phyloP scores from a whole-genome alignment of 495 filamentous ascomycete species.

The Delitschia confertaspora region DNA sequence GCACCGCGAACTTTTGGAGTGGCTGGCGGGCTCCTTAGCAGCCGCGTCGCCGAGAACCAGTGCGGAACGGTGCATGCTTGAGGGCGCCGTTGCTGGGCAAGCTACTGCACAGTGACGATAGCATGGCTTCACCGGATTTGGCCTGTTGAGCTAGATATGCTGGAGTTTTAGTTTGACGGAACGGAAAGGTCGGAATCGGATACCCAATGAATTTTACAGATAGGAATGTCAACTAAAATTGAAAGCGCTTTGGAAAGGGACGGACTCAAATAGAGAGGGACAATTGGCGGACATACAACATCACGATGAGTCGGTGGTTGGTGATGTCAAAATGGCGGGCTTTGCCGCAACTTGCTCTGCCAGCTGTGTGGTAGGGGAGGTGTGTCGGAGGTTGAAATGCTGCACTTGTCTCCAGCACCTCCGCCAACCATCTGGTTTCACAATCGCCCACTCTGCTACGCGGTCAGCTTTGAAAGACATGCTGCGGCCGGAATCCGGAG shows the following conservation, averaged over 20 bases:
- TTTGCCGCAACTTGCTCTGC: too few relatives aligned
- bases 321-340: too few relatives aligned
- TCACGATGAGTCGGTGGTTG: too few relatives aligned
- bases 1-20: conserved; percentile 29
- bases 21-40: conserved; percentile 23
- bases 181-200: background rate
- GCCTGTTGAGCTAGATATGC: too few relatives aligned
- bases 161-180: background rate
- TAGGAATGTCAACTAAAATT: too few relatives aligned
- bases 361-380: background rate
- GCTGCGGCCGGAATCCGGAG: too few relatives aligned
- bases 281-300: too few relatives aligned
- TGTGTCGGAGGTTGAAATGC: background rate
- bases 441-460: conserved; percentile 15
- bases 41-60: conserved; percentile 9
- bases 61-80: conserved; percentile 20
- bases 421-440: conserved; percentile 28
- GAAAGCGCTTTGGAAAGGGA: too few relatives aligned
- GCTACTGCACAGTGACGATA: background rate
- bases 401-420: conserved; percentile 1
- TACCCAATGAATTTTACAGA: too few relatives aligned
- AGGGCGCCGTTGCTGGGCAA: conserved; percentile 19
- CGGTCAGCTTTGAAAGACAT: conserved; percentile 8
- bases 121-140: background rate
- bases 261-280: too few relatives aligned